Percentiles rank a stretch among this genome's conserved stretches.
Evolutionary conservation across 805 yeast species (phyloP).

Genomic region (Priceomyces melissophilus): DNA sequence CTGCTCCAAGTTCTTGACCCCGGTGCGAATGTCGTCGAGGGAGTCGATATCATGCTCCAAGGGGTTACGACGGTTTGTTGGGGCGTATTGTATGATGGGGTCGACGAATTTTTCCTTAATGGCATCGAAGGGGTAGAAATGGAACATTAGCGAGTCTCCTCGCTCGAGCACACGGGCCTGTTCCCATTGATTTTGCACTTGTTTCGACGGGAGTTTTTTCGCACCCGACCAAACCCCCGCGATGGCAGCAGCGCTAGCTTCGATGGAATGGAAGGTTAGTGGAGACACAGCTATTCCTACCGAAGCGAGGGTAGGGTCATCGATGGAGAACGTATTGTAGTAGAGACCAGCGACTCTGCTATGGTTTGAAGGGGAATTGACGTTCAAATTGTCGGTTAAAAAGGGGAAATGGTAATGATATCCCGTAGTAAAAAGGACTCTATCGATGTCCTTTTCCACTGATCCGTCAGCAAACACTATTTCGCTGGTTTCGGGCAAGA

Average conservation of each 20-base stretch:
- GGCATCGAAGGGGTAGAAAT: slow-evolving; percentile 24
- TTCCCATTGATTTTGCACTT: slow-evolving; percentile 39
- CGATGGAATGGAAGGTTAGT: slow-evolving; percentile 48
- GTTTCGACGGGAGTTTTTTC: slow-evolving; percentile 33
- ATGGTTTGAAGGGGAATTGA: slow-evolving; percentile 20
- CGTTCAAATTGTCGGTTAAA: slow-evolving; percentile 20
- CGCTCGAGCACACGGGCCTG: slow-evolving; percentile 15
- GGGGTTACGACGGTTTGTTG: slow-evolving; percentile 31
- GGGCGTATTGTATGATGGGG: slow-evolving; percentile 19
- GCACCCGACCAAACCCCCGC: slow-evolving; percentile 54
- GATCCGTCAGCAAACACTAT: slow-evolving; percentile 27
- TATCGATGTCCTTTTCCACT: slow-evolving; percentile 28
- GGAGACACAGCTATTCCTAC: slow-evolving; percentile 42
- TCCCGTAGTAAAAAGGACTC: slow-evolving; percentile 49
- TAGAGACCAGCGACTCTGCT: slow-evolving; percentile 38
- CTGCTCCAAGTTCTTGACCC: slow-evolving; percentile 15
- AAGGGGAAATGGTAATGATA: slow-evolving; percentile 48
- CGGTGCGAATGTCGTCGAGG: slow-evolving; percentile 20
- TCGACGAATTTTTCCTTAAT: slow-evolving; percentile 26
- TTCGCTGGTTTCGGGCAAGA: slow-evolving; percentile 20
- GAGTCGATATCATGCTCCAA: slow-evolving; percentile 19
- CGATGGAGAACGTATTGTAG: slow-evolving; percentile 34
- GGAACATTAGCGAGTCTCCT: slow-evolving; percentile 25
- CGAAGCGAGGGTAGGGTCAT: slow-evolving; percentile 41
- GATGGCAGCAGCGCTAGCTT: slow-evolving; percentile 50